Base-by-base conservation (phyloP, 2,329 filamentous ascomycete genomes). In the Leptodontidium sp. region DNA sequence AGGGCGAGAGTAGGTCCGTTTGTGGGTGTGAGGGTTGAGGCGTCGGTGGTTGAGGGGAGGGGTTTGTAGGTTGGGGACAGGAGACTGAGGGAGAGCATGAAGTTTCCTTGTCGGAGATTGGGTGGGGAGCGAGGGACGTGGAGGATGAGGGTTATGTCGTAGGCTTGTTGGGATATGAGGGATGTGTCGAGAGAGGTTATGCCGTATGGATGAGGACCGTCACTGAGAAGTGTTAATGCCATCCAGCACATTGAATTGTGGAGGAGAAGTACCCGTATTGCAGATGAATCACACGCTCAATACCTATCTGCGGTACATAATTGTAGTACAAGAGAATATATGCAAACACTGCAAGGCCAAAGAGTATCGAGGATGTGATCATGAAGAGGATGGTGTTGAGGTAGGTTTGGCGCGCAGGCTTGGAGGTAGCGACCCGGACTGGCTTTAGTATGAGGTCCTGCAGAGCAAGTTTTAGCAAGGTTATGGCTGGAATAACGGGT, bases 21-120 rank as follows among this genome's bases (percentile, higher is more conserved):
- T 15, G 53, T 52, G 38, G 65, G 15, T 57, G 63, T 63, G 52
- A 64, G 29, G 32, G 70, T 63, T 50, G 74, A 77, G 9, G 50
- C 32, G 24, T 29, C n/a, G 61, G 61, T 11, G 26, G 50, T 61
- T 71, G 68, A 78, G 71, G 62, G 72, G 55, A 63, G 72, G 53
- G 35, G 79, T 4, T 75, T 78, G 9, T 81, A 80, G 29, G 80
- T 79, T 29, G 81, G 81, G 32, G 84, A 84, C 61, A 92, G 85
- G 63, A 97, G 86, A 69, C 89, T 87, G 17, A 97, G 82, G 58
- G 92, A 90, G 21, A 98, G 83, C 96, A 99, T 99, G 84, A 98
- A 98, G 81, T 98, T 98, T 35, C 96, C 96, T 15, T 87, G 87
- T 1, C 86, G 87, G 26, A 92, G 81, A 76, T 99, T 99, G 1